Evolutionary conservation across 768 basidiomycete species (phyloP).

Genomic region (Mycena alexandri): DNA sequence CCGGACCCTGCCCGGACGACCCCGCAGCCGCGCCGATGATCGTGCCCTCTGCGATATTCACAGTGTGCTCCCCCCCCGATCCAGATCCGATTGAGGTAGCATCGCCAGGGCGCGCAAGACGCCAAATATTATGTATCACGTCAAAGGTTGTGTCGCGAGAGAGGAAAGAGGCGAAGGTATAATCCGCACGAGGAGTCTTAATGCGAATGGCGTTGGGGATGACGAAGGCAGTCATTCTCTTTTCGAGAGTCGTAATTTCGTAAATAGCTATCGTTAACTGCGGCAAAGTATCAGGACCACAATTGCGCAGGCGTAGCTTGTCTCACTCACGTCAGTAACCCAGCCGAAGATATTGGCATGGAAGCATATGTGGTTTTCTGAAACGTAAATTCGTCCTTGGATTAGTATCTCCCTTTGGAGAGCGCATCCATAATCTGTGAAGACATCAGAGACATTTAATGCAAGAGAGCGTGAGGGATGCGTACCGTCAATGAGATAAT

Average conservation of each 20-base stretch:
- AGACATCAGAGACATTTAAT: constrained; percentile 19
- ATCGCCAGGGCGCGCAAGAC: constrained; percentile 84
- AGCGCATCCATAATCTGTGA: constrained; percentile 95
- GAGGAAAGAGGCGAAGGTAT: constrained; percentile 97
- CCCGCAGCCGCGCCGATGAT: constrained; percentile 29
- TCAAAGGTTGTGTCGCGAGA: constrained; percentile 96
- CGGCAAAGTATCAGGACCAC: constrained; percentile 8
- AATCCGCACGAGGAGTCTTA: constrained; percentile 84
- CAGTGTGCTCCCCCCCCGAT: constrained; percentile 48
- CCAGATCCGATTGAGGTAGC: constrained; percentile 52
- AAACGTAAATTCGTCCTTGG: constrained; percentile 96
- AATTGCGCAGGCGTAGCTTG: constrained; percentile 1
- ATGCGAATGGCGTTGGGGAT: constrained; percentile 97
- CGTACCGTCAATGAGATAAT: constrained; percentile 97
- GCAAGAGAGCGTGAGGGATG: constrained; percentile 24
- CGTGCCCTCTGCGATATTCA: constrained; percentile 40
- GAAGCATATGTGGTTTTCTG: constrained; percentile 99
- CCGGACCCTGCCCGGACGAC: constrained; percentile 26
- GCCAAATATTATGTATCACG: constrained; percentile 96
- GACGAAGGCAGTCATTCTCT: constrained; percentile 97
- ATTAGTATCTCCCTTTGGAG: constrained; percentile 96
- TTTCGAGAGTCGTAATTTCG: constrained; percentile 89
- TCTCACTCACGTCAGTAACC: constrained; percentile 89
- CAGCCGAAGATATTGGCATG: constrained; percentile 99
- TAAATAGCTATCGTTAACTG: constrained; percentile 91